Base-by-base conservation (phyloP, 108 stramenopile genomes). In the Nitzschia putrida region DNA sequence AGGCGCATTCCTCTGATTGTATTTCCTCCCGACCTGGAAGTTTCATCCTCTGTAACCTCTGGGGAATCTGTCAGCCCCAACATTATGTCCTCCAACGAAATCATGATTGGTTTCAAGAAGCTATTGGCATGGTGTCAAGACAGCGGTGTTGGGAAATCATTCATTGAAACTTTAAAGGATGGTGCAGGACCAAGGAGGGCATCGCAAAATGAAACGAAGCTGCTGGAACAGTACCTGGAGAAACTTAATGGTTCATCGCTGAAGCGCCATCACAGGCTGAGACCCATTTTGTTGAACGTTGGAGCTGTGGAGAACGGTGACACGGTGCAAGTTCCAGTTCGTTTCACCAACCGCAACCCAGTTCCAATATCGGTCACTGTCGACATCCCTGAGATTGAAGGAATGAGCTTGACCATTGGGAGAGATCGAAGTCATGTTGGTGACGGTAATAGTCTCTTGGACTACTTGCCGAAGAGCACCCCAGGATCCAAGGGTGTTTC, bases 341-440 rank as follows among this genome's bases (percentile, higher is more conserved):
- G 77, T 57, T 60, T 92, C 38, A 86, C 84, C 24, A 92, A 92
- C 57, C 72, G 80, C 60, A 92, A 92, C 66, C 91, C 86, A 22
- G 63, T 86, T 22, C 83, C 88, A 34, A 59, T 89, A 13, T 61
- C 72, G 13, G 66, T 89, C n/a, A 75, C 72, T 12, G 80, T 84
- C 13, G 79, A 89, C 39, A 75, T 84, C 39, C 67, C 83, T 39
- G 79, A 78, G 49, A 77, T 89, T 16, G 88, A 86, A 57, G 78
- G 85, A n/a, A 84, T 89, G 85, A 51, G 60, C 23, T 71, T 92
- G 16, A 53, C 60, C 12, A 68, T 92, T 47, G 84, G 81, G 0
- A 70, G 76, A 63, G 78, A 79, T 24, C 42, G 34, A 1, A 61
- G 55, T 24, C 65, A 64, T 0, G 29, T 42, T 12, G 78, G 75